Base-by-base conservation (phyloP, 768 basidiomycete genomes). In the Rubroboletus satanas region DNA sequence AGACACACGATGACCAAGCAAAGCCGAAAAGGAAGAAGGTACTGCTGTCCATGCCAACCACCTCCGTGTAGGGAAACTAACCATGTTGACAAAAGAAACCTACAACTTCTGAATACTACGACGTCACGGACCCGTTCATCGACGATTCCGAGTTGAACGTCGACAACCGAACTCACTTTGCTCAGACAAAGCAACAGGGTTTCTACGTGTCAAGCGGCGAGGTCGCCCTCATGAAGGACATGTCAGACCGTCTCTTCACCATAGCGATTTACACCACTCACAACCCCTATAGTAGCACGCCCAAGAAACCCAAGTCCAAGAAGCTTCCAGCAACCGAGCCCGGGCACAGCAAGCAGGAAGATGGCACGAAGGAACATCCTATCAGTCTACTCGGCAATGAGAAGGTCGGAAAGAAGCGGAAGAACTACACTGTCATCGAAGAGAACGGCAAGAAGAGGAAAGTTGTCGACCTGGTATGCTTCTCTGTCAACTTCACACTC, bases 141-240 rank as follows among this genome's bases (percentile, higher is more conserved):
- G 97, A 99, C 77, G 97, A 99, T 73, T 92, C 93, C 2, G 96
- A 98, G 66, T 77, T 96, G 52, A 86, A 83, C 26, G 74, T 95
- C 44, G 95, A 98, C 74, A 85, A 95, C 66, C 86, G 96, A 5
- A 93, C 88, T 2, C 92, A 82, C 73, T 90, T 94, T 63, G 92
- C 89, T 5, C 86, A 92, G 70, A 96, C 95, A 5, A 92, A 89
- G 70, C 92, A 95, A 64, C 85, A 88, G 55, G 93, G 92, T 1
- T 97, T 95, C 76, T 96, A 94, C 65, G 94, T 98, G 10, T 90
- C 88, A 7, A 82, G 82, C 32, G 94, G 94, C 2, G 87, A 91
- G 64, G 88, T 98, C 14, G 92, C 92, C 4, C 69, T 98, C 12
- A 75, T 93, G 63, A 89, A 88, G 66, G 88, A 93, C 74, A 85